Evolutionary conservation across 768 basidiomycete species (phyloP), one percentile per base, ranked within the genome.

Genomic region (Boletus edulis): DNA sequence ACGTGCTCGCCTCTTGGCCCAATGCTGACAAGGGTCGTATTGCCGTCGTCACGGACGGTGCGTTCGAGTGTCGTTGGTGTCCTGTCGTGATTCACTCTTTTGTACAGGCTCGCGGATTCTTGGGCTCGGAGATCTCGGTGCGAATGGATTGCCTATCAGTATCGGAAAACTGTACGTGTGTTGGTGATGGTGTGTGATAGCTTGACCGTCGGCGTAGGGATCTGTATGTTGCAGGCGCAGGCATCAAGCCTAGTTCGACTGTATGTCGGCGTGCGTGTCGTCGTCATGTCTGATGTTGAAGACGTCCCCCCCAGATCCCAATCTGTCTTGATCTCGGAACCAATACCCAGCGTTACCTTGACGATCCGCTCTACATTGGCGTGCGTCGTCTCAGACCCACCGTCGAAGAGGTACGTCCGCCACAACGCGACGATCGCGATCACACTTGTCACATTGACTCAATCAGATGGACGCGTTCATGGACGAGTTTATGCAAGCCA

Each of bases 361-460:
- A 82, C 38, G 89, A 91, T 61, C 87, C 89, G 35, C 76, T 91
- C 6, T 91, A 91, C 73, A 76, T 91, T 57, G 89, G 89, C 52
- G 76, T 86, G 6, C 80, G 83, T 46, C 79, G 79, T 49, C 80
- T 71, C 52, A 75, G 86, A 39, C 81, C 81, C 5, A 63, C 63
- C 12, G 67, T 65, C 12, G 56, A 61, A 45, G 81, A 83, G 73
- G 82, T 74, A 58, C 37, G 61, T 63, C 55, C 5, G 2, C 11
- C 53, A 5, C 43, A 60, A 14, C 18, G 20, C 15, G 22, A 11
- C 31, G 14, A 11, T 7, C 45, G 3, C 51, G 11, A 34, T 35
- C 34, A 31, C 8, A 35, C 34, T 6, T n/a, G 20, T 34, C 8
- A 9, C 49, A 13, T 29, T 56, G 34, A 58, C 15, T 8, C 12